Percentiles rank a stretch among this genome's conserved stretches.
Evolutionary conservation across 352 stramenopile genomes (phyloP).

Genomic region (Globisporangium apiculatum): DNA sequence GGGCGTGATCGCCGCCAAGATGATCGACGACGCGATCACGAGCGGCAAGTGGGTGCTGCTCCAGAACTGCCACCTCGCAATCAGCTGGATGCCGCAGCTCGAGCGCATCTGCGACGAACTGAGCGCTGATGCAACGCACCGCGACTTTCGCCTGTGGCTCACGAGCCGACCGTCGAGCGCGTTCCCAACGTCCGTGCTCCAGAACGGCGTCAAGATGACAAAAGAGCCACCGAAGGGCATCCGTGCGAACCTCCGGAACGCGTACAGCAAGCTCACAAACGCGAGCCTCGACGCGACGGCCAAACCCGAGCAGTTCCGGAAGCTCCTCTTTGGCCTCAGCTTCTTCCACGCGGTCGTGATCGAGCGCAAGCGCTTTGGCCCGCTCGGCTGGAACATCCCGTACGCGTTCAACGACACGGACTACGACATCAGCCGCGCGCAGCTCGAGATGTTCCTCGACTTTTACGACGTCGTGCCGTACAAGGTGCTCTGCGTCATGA

Average conservation of each 20-base stretch:
- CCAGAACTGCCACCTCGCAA: conserved; percentile 91
- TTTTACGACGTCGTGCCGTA: conserved; percentile 83
- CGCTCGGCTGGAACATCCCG: conserved; percentile 87
- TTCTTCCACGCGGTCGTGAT: conserved; percentile 68
- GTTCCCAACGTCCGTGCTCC: conserved; percentile 85
- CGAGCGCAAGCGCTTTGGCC: conserved; percentile 83
- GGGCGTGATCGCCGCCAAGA: conserved; percentile 75
- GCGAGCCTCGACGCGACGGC: conserved; percentile 25
- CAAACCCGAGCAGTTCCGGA: conserved; percentile 30
- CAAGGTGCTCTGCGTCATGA: conserved; percentile 85
- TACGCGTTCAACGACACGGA: conserved; percentile 87
- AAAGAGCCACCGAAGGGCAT: conserved; percentile 91
- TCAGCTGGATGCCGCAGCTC: conserved; percentile 90
- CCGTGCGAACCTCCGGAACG: conserved; percentile 83
- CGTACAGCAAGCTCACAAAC: conserved; percentile 89
- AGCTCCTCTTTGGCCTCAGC: conserved; percentile 56
- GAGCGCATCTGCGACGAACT: conserved; percentile 90
- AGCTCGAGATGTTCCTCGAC: conserved; percentile 91
- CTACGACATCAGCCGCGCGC: conserved; percentile 71
- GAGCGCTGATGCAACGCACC: conserved; percentile 75
- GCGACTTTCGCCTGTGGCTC: conserved; percentile 92
- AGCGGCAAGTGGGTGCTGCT: conserved; percentile 90
- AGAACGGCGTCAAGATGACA: conserved; percentile 93
- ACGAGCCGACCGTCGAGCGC: conserved; percentile 65
- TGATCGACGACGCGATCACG: conserved; percentile 84